phyloP scores from a whole-genome alignment of 495 filamentous ascomycete genomes.

The Cercophora sp. region DNA sequence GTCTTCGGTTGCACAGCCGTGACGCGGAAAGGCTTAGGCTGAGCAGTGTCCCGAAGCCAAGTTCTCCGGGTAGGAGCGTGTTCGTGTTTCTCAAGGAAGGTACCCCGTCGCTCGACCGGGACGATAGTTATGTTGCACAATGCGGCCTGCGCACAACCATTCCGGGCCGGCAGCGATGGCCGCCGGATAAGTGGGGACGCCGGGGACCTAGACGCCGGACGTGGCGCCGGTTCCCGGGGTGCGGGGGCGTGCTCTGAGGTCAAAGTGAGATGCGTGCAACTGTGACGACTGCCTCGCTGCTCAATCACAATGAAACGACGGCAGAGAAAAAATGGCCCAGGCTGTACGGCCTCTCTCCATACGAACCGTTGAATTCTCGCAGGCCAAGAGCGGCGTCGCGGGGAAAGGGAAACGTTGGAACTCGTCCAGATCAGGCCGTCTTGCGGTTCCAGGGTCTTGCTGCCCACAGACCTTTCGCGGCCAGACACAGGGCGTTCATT shows the following conservation, averaged over 20 bases:
- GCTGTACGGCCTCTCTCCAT: too few relatives aligned
- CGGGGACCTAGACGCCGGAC: not conserved
- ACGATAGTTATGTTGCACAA: not conserved
- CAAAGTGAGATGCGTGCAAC: not conserved
- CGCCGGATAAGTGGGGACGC: conserved; percentile 6
- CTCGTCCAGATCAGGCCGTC: conserved; percentile 1
- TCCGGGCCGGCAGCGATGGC: conserved; percentile 9
- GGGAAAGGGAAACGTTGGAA: conserved; percentile 1
- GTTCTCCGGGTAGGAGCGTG: too few relatives aligned
- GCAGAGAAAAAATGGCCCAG: conserved; percentile 1
- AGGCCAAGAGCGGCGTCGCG: too few relatives aligned
- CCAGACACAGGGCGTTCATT: conserved; percentile 6
- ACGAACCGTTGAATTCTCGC: conserved; percentile 6
- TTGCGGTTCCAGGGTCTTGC: conserved; percentile 8
- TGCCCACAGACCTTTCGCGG: conserved; percentile 11
- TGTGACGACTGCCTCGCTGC: not conserved
- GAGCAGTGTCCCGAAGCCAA: too few relatives aligned
- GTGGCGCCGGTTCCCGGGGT: conserved; percentile 3
- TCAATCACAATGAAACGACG: conserved; percentile 23
- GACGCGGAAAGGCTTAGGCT: too few relatives aligned
- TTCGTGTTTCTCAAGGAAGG: too few relatives aligned
- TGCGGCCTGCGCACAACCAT: not conserved
- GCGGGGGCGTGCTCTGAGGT: too few relatives aligned
- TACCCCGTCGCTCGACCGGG: not conserved
- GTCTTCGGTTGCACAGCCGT: too few relatives aligned